Evolutionary conservation across 768 basidiomycete genomes (phyloP), one percentile per base, ranked within the genome.

Genomic region (Flagelloscypha sp.): DNA sequence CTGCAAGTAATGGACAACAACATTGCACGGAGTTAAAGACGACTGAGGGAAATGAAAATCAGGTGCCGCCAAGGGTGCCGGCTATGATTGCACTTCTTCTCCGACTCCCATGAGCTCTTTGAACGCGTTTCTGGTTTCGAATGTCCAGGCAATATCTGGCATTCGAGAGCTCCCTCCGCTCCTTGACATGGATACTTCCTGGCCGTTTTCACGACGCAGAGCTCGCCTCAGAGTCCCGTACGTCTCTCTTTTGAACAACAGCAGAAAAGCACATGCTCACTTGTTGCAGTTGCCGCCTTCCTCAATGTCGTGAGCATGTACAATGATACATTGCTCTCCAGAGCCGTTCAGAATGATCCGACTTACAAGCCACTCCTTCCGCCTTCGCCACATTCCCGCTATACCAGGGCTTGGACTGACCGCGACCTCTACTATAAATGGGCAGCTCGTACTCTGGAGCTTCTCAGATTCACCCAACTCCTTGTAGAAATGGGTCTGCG

Each of bases 151-250:
- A 15, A 85, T 97, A 33, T 79, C 84, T 13, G n/a, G 75, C 79
- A n/a, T 61, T 97, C 47, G 94, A 98, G 58, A 88, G 84, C 12
- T 78, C 84, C 18, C 59, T 98, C 44, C 70, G 89, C 45, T 92
- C 89, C 24, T 61, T 97, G 39, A 92, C 90, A 30, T 98, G 93
- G 92, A 79, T 98, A 49, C 63, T 98, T 28, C 94, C 94, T 28
- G 93, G 93, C 41, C 74, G 92, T 45, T 97, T 98, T 73, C 90
- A 89, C 60, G 93, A 97, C 70, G 90, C 92, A 30, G 93, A 97
- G 57, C 66, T 98, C 33, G 92, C 87, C 41, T 90, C 89, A 9
- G 94, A 98, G 74, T 77, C 84, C 50, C 66, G 93, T 94, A 47
- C 71, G 90, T 85, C 42, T 44, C 36, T 46, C 32, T 40, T 37